phyloP scores from a whole-genome alignment of 2,329 filamentous ascomycete genomes.

The Xylariales sp. region DNA sequence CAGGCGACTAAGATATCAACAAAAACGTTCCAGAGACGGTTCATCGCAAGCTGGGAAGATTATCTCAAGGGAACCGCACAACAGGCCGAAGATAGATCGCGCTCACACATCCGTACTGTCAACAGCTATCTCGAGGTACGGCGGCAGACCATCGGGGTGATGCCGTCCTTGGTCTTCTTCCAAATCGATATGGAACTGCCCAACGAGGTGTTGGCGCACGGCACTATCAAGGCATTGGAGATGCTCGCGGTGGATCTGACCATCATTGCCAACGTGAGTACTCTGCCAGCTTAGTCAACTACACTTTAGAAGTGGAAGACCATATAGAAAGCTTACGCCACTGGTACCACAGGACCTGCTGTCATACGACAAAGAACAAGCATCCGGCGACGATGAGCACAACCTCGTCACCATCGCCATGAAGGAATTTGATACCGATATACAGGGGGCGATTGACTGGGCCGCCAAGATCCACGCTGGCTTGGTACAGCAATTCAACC shows the following conservation, averaged over 20 bases:
- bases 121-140: slow-evolving; percentile 21
- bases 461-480: slow-evolving; percentile 2
- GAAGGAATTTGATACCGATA: slow-evolving; percentile 9
- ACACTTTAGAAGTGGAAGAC: background rate
- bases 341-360: slow-evolving; percentile 22
- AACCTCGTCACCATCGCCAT: slow-evolving; percentile 26
- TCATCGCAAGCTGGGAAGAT: slow-evolving; percentile 17
- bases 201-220: slow-evolving; percentile 15
- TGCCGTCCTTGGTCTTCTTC: slow-evolving; percentile 18
- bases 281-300: background rate
- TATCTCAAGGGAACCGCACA: slow-evolving; percentile 20
- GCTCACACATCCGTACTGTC: slow-evolving; percentile 14
- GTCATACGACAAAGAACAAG: slow-evolving; percentile 26
- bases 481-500: slow-evolving; percentile 12
- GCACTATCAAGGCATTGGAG: slow-evolving; percentile 15
- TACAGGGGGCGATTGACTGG: slow-evolving; percentile 13
- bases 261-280: slow-evolving; percentile 21
- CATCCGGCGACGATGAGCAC: slow-evolving; percentile 22
- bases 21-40: slow-evolving; percentile 17
- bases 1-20: slow-evolving; percentile 14
- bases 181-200: slow-evolving; percentile 21
- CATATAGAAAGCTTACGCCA: background rate
- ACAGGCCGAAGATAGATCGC: slow-evolving; percentile 18
- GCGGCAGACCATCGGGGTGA: slow-evolving; percentile 19
- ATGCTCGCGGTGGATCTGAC: slow-evolving; percentile 19